Evolutionary conservation across 306 rosid species (phyloP).

Genomic region (Hippophae tibetana): DNA sequence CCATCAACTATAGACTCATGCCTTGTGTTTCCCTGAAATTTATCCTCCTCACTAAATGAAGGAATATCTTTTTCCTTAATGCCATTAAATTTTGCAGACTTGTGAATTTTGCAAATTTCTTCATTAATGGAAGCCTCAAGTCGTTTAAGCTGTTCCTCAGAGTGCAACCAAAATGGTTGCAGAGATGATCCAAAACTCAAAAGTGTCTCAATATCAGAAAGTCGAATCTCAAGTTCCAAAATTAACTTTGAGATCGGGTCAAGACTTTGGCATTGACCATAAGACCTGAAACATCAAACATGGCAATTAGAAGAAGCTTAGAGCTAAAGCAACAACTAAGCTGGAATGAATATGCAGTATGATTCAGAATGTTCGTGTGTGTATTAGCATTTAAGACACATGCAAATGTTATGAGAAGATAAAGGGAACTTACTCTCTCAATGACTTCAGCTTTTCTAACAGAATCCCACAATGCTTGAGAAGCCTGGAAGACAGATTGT

Average conservation of each 20-base stretch:
- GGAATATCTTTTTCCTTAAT: slow-evolving; percentile 32
- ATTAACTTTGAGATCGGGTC: slow-evolving; percentile 42
- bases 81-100: slow-evolving; percentile 15
- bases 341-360: too few species aligned
- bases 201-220: slow-evolving; percentile 65
- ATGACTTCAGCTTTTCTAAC: slow-evolving; percentile 59
- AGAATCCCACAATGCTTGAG: slow-evolving; percentile 42
- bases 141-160: slow-evolving; percentile 53
- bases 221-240: slow-evolving; percentile 75
- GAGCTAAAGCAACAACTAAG: too few species aligned
- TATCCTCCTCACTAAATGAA: slow-evolving; percentile 19
- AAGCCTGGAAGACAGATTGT: slow-evolving; percentile 45
- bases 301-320: slow-evolving; percentile 2
- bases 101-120: slow-evolving; percentile 33
- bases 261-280: slow-evolving; percentile 26
- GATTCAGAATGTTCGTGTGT: too few species aligned
- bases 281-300: slow-evolving; percentile 41
- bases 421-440: slow-evolving; percentile 41
- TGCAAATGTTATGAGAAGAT: slow-evolving; percentile 9
- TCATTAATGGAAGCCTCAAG: slow-evolving; percentile 53
- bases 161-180: slow-evolving; percentile 86
- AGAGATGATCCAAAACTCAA: slow-evolving; percentile 51
- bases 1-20: slow-evolving; percentile 28
- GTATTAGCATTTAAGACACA: too few species aligned
- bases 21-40: slow-evolving; percentile 20